A percentile compares a stretch with the other conserved stretches of the same genome.
phyloP scores from a whole-genome alignment of 192 early-diverging fungal species.

The Entomortierella beljakovae region DNA sequence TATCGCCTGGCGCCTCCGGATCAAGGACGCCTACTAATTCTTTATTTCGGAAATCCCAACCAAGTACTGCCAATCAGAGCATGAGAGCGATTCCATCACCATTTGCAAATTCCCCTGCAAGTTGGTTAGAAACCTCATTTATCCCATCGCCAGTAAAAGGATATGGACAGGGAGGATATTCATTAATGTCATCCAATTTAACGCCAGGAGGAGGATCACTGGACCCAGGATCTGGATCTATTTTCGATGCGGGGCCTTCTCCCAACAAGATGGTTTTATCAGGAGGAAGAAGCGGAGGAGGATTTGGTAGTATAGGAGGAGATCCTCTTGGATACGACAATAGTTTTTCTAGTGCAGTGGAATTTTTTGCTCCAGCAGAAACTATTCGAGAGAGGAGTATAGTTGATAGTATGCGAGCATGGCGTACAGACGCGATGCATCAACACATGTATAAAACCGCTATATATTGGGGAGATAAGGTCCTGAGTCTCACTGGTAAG shows the following conservation, averaged over 20 bases:
- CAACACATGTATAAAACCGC: constrained; percentile 65
- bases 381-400: constrained; percentile 12
- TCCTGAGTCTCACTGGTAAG: constrained; percentile 69
- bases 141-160: constrained; percentile 4
- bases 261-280: background rate
- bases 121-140: constrained; percentile 20
- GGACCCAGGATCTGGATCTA: constrained; percentile 4
- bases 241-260: background rate
- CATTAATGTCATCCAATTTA: background rate
- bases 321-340: constrained; percentile 13
- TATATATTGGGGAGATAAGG: constrained; percentile 76
- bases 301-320: too few species aligned
- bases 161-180: background rate
- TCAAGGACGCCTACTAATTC: constrained; percentile 17
- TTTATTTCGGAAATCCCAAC: background rate
- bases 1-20: constrained; percentile 28
- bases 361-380: constrained; percentile 22
- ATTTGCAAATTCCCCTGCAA: constrained; percentile 29
- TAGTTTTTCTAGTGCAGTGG: background rate
- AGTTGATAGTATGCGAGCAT: constrained; percentile 60
- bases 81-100: constrained; percentile 43
- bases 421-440: constrained; percentile 65
- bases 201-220: background rate
- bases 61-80: constrained; percentile 7
- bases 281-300: background rate